Conservation (phyloP, 2,329 filamentous ascomycete species). For the Sarocladium brachiariae region DNA sequence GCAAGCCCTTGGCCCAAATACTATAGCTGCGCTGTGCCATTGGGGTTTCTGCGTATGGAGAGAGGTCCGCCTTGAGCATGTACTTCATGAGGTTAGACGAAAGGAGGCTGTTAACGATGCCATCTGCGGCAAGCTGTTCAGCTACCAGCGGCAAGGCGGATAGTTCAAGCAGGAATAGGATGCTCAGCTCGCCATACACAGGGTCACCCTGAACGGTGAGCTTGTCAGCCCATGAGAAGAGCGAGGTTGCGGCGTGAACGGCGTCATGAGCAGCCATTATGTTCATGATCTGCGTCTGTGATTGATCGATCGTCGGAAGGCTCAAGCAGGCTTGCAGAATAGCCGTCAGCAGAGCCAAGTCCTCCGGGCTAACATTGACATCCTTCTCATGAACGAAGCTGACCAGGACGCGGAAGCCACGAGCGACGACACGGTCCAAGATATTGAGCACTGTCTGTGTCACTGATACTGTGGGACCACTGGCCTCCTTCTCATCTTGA, state of each 20-base stretch:
- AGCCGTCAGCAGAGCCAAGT: conserved; percentile 80
- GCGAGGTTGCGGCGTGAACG: conserved; percentile 71
- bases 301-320: conserved; percentile 67
- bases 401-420: conserved; percentile 75
- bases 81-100: conserved; percentile 73
- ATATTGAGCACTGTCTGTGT: conserved; percentile 68
- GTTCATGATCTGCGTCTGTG: conserved; percentile 63
- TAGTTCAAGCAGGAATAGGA: conserved; percentile 81
- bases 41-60: conserved; percentile 69
- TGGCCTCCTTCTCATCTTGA: conserved; percentile 17
- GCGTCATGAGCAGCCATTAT: conserved; percentile 65
- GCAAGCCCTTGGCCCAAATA: conserved; percentile 83
- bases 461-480: conserved; percentile 35
- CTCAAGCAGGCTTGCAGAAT: conserved; percentile 79
- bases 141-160: conserved; percentile 75
- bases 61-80: conserved; percentile 64
- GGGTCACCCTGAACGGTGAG: conserved; percentile 74
- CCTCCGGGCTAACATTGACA: conserved; percentile 56
- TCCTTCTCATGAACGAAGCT: conserved; percentile 69
- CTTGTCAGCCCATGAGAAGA: conserved; percentile 92
- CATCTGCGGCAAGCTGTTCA: conserved; percentile 84
- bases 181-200: conserved; percentile 85
- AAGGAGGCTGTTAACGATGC: conserved; percentile 70
- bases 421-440: conserved; percentile 69
- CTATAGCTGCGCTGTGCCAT: conserved; percentile 69